These are phyloP conservation scores for Protea cynaroides DNA, from an alignment of 164 flowering plant species.

Conservation along the genomic window DNA sequence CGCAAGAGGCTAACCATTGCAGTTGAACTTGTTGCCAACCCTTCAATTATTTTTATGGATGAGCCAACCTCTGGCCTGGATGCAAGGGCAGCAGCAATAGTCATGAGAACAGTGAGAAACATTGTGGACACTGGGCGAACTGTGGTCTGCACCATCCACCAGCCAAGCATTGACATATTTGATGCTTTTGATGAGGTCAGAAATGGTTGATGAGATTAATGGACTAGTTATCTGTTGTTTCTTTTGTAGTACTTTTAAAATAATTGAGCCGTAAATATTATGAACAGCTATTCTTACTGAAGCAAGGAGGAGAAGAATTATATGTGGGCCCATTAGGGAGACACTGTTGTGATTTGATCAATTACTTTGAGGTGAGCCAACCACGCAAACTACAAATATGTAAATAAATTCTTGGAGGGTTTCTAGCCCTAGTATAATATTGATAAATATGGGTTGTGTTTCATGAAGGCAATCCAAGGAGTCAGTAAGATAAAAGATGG, in stretches of 20 bases:
- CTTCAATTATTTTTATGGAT: too few species aligned
- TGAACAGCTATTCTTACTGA: conserved; percentile 47
- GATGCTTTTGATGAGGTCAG: conserved; percentile 2
- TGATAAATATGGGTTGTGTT: neutral
- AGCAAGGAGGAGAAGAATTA: conserved; percentile 57
- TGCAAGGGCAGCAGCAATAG: too few species aligned
- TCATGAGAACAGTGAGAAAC: too few species aligned
- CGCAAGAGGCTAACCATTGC: too few species aligned
- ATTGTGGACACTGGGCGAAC: too few species aligned
- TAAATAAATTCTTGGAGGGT: neutral
- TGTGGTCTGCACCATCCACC: too few species aligned
- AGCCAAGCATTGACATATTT: too few species aligned
- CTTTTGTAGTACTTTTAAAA: neutral
- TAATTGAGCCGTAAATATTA: neutral
- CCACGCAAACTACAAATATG: neutral
- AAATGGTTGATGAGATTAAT: neutral
- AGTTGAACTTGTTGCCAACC: too few species aligned
- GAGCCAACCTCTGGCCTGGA: too few species aligned
- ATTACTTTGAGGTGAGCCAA: conserved; percentile 52
- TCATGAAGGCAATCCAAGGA: conserved; percentile 22
- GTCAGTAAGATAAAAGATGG: conserved; percentile 31
- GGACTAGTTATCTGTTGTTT: neutral
- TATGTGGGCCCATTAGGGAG: conserved; percentile 52
- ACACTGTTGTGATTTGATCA: conserved; percentile 37
- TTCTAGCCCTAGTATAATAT: neutral